phyloP scores from a whole-genome alignment of 2,329 filamentous ascomycete genomes.

The Fusarium chlamydosporum region DNA sequence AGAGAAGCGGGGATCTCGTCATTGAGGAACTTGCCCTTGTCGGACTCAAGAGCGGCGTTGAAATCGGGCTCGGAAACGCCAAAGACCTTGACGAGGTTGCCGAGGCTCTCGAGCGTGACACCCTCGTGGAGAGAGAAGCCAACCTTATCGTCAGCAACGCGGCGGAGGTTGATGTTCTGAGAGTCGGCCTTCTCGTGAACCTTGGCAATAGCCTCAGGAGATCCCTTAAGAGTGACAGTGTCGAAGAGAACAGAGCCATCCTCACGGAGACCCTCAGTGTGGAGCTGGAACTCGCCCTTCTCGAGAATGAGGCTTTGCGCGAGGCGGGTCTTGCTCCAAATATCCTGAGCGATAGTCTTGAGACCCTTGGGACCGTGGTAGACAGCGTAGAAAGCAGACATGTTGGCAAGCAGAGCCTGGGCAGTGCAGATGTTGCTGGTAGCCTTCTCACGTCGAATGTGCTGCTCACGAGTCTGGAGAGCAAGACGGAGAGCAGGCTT shows the following conservation, averaged over 20 bases:
- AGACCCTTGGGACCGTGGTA: conserved; percentile 92
- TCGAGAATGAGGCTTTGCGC: conserved; percentile 65
- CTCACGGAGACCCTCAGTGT: conserved; percentile 68
- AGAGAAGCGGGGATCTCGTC: conserved; percentile 69
- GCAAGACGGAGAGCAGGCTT: conserved; percentile 72
- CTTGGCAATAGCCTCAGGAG: conserved; percentile 46
- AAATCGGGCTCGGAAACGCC: conserved; percentile 49
- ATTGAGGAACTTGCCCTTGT: conserved; percentile 55
- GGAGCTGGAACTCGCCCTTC: conserved; percentile 72
- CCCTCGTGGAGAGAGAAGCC: conserved; percentile 54
- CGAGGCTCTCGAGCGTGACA: conserved; percentile 45
- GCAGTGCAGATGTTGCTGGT: conserved; percentile 98
- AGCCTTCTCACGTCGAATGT: conserved; percentile 95
- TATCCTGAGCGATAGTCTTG: conserved; percentile 84
- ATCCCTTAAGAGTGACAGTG: conserved; percentile 77
- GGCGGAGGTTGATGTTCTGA: conserved; percentile 50
- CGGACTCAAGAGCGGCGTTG: conserved; percentile 47
- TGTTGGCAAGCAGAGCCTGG: conserved; percentile 93
- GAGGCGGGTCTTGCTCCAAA: conserved; percentile 77
- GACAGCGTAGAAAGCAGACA: conserved; percentile 93
- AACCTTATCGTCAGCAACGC: conserved; percentile 52
- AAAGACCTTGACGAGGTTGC: conserved; percentile 46
- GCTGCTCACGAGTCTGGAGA: conserved; percentile 93
- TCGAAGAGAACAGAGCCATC: conserved; percentile 79
- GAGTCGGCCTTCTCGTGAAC: conserved; percentile 44